A percentile compares a stretch with the other conserved stretches of the same genome.
Conservation (phyloP, 1,284 basidiomycete genomes). For the Trichosporon asahii region DNA sequence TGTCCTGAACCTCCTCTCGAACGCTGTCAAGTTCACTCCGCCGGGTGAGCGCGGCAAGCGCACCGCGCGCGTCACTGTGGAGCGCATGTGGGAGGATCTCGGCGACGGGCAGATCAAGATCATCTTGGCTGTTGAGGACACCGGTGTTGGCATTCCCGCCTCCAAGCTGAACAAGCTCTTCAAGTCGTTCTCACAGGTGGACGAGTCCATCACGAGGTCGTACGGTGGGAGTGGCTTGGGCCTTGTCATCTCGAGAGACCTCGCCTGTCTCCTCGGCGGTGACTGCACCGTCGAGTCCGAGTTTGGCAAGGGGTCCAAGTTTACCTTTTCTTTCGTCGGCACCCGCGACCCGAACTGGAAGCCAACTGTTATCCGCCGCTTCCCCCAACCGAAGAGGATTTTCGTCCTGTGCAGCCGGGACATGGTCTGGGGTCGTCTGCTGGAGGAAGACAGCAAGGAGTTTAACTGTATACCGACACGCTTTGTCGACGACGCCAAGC, state of each 20-base stretch:
- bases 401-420: constrained; percentile 28
- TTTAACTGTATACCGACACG: constrained; percentile 36
- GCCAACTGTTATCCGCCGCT: constrained; percentile 12
- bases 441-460: constrained; percentile 32
- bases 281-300: constrained; percentile 44
- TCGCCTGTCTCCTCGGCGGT: constrained; percentile 46
- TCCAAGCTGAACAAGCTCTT: constrained; percentile 47
- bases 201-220: constrained; percentile 44
- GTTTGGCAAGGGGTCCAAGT: constrained; percentile 46
- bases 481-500: constrained; percentile 26
- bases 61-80: constrained; percentile 35
- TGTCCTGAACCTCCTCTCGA: constrained; percentile 41
- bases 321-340: constrained; percentile 43
- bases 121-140: constrained; percentile 37
- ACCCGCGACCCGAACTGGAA: constrained; percentile 25
- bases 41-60: constrained; percentile 12
- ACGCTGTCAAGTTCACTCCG: constrained; percentile 47
- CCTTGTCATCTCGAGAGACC: constrained; percentile 45
- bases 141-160: constrained; percentile 40
- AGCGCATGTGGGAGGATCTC: constrained; percentile 29
- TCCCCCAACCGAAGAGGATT: constrained; percentile 19
- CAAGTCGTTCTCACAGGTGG: constrained; percentile 48
- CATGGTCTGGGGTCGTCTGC: constrained; percentile 35
- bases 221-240: constrained; percentile 48
- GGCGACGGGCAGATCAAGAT: constrained; percentile 29